Base-by-base conservation (phyloP, 495 filamentous ascomycete genomes). In the Chlorociboria aeruginascens region DNA sequence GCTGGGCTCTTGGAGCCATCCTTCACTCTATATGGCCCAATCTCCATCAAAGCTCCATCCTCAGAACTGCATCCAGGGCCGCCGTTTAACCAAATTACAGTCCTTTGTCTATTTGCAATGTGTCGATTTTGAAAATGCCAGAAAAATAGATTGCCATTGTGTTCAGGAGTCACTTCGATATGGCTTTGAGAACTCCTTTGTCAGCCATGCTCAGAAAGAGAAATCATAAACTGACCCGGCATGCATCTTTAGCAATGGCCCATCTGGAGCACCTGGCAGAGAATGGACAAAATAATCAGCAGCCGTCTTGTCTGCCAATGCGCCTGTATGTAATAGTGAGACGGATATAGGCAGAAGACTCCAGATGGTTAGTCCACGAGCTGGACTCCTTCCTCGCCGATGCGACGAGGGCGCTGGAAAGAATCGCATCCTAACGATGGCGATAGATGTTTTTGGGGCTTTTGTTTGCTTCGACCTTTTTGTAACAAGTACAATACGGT, bases 91-190 rank as follows among this genome's bases (percentile, higher is more conserved):
- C 92, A 98, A 58, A 98, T 83, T 4, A 98, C 85, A 0, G 92
- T 95, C 28, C 90, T 79, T 61, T 93, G 86, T 51, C 76, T 78
- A 61, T 96, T 86, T 32, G 88, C 92, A 49, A 97, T 95, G 59
- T 97, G 90, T 43, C 84, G 78, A 60, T 96, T 97, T 60, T 95
- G 81, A 59, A 81, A 95, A 59, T 94, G 87, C 92, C 92, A 98
- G 69, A 97, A 98, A 72, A 96, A 98, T 2, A 98, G 68, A 64
- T 97, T 89, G 45, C 89, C 90, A 64, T 95, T 86, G 56, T 78
- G 73, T 48, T 83, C 77, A 7, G 81, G 71, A 48, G 83, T 83
- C 57, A 98, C 78, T 64, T 95, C 89, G 64, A 98, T 82, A 60
- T 96, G 93, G 14, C 89, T 95, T 56, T 48, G 20, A 25, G 17